phyloP scores from a whole-genome alignment of 768 basidiomycete species.

The Clitopilus passeckerianus region DNA sequence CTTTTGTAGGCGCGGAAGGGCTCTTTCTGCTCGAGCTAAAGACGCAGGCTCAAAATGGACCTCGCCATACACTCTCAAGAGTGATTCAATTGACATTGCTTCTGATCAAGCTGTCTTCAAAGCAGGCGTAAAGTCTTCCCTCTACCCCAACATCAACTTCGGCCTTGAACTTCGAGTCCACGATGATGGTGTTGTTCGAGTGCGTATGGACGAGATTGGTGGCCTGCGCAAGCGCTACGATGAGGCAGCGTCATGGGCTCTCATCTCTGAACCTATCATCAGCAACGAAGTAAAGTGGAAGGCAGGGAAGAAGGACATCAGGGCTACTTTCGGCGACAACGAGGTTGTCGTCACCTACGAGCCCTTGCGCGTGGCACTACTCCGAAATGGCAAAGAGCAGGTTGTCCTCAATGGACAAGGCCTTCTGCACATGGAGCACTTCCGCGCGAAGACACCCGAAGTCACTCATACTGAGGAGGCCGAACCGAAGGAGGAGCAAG shows the following conservation, averaged over 20 bases:
- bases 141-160: conserved; percentile 85
- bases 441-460: conserved; percentile 59
- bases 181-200: conserved; percentile 83
- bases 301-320: conserved; percentile 57
- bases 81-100: conserved; percentile 46
- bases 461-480: conserved; percentile 39
- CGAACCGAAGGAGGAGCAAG: conserved; percentile 38
- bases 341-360: conserved; percentile 68
- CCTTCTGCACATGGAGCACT: conserved; percentile 97
- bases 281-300: conserved; percentile 61
- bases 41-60: conserved; percentile 58
- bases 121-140: conserved; percentile 69
- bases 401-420: conserved; percentile 87
- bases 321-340: conserved; percentile 61
- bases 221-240: conserved; percentile 84
- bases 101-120: conserved; percentile 58
- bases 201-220: conserved; percentile 86
- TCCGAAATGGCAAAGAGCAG: conserved; percentile 73
- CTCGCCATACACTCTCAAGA: conserved; percentile 82
- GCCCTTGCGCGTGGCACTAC: conserved; percentile 72
- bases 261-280: conserved; percentile 66
- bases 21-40: conserved; percentile 69
- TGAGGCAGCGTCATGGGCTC: conserved; percentile 87
- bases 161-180: conserved; percentile 80
- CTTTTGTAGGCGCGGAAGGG: conserved; percentile 87